Evolutionary conservation across 1,139 yeast genomes (phyloP), one percentile per base, ranked within the genome.

Genomic region (Candida anutae): DNA sequence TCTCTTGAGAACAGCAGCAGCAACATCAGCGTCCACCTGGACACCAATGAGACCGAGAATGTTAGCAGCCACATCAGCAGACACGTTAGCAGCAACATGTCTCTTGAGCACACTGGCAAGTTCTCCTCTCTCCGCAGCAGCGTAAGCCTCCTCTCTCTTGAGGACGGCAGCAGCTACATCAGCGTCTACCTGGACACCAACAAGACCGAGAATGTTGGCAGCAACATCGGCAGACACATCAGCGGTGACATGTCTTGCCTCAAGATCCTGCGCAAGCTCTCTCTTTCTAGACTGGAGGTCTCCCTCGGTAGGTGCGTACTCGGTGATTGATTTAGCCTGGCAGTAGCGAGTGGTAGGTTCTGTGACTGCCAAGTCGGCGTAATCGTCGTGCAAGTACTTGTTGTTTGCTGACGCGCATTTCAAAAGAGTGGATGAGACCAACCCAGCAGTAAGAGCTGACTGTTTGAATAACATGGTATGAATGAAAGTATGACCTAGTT

Each of bases 11-110:
- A n/a, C n/a, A n/a, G n/a, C n/a, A n/a, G n/a, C n/a, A n/a, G n/a
- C n/a, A n/a, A n/a, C n/a, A n/a, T n/a, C n/a, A n/a, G n/a, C 28
- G n/a, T n/a, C n/a, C n/a, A n/a, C n/a, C n/a, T 37, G 37, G 22
- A 31, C 16, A 23, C 35, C 42, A 24, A 35, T 24, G 16, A 34
- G 31, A 36, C 48, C 41, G 35, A 44, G 43, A 22, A 37, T 19
- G 27, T 25, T 31, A 19, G 29, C 29, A 24, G 29, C 34, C 14
- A 30, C 37, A 19, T 23, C 32, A 26, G 39, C 36, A 13, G 33
- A 37, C 16, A 34, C 46, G 22, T n/a, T n/a, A n/a, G n/a, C n/a
- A 23, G 31, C 9, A 13, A 30, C 11, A 21, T 16, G 17, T 23
- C 25, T 23, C 20, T 23, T 23, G 2, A 6, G 5, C 16, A 14